These are phyloP conservation scores for Exserohilum turcica DNA, from an alignment of 2,329 filamentous ascomycete species.

Conservation along the genomic window DNA sequence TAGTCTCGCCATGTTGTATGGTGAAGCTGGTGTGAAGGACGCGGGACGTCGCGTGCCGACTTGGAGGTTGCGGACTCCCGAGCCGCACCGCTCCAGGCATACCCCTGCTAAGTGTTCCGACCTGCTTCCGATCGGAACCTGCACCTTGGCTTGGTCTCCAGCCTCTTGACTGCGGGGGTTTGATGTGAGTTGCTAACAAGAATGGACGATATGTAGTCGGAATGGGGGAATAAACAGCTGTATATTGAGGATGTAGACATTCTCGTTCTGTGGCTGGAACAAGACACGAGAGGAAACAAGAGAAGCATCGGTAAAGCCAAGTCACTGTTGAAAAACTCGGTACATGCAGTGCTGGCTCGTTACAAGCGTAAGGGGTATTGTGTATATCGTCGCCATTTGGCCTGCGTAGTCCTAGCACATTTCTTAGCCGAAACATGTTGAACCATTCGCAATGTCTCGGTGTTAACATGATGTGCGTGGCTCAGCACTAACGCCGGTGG, in stretches of 20 bases:
- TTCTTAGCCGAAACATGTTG: background rate
- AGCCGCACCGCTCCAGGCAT: conserved; percentile 3
- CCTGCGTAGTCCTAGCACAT: no score
- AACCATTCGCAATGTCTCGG: background rate
- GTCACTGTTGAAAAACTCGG: background rate
- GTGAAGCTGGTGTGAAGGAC: background rate
- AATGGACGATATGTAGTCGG: background rate
- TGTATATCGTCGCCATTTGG: background rate
- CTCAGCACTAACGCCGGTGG: background rate
- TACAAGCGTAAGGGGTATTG: background rate
- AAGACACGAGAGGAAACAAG: background rate
- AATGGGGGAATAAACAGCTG: background rate
- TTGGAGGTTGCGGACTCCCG: conserved; percentile 16
- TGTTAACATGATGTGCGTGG: background rate
- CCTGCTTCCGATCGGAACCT: conserved; percentile 13
- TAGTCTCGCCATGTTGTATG: conserved; percentile 30
- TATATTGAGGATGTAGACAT: background rate
- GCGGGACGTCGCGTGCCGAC: conserved; percentile 1
- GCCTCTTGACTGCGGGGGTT: background rate
- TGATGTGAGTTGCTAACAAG: background rate
- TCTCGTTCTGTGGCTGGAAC: background rate
- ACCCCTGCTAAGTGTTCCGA: conserved; percentile 3
- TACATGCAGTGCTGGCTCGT: background rate
- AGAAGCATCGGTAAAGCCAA: background rate
- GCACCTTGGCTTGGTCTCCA: background rate